Base-by-base conservation (phyloP, 352 stramenopile species). In the Phytophthora sansomeana region DNA sequence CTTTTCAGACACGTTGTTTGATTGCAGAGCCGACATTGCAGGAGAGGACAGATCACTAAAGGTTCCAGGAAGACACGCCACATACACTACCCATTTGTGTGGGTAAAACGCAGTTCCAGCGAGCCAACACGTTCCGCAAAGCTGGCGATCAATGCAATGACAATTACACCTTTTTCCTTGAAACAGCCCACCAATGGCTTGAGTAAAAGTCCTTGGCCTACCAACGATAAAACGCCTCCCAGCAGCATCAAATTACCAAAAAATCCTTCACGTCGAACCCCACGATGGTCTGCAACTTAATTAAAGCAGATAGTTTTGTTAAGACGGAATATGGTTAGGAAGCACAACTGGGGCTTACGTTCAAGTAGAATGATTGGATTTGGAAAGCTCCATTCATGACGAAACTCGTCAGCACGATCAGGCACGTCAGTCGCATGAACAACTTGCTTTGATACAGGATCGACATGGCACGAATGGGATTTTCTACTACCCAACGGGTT, bases 331-430 rank as follows among this genome's bases (percentile, higher is more conserved):
- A 35, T 19, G 42, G 4, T 42, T 35, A 1, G 26, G n/a, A 44
- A 3, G 7, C 39, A 5, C n/a, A 19, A 16, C 35, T 16, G 14
- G 24, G 19, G 62, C 72, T 66, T 59, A 90, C 81, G 53, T 93
- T 95, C 38, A 95, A 72, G 63, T 87, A 95, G 55, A 91, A 95
- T 41, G 81, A 75, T 14, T 79, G 80, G 50, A 92, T 89, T 53
- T 92, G 83, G 29, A 74, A 85, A 29, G 81, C 72, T 8, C 84
- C 84, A 14, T 71, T 86, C 30, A 58, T 58, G 10, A 89, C 79
- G 47, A 93, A 95, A 16, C 57, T 87, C 9, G 83, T 92, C 62
- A 93, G 66, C 7, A 74, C 84, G 41, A 93, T 89, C 47, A 95
- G 67, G 14, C 56, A 69, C 8, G 81, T 92, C 26, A 95, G 64